phyloP scores from a whole-genome alignment of 1,284 basidiomycete species.

The Pseudozyma sp. region DNA sequence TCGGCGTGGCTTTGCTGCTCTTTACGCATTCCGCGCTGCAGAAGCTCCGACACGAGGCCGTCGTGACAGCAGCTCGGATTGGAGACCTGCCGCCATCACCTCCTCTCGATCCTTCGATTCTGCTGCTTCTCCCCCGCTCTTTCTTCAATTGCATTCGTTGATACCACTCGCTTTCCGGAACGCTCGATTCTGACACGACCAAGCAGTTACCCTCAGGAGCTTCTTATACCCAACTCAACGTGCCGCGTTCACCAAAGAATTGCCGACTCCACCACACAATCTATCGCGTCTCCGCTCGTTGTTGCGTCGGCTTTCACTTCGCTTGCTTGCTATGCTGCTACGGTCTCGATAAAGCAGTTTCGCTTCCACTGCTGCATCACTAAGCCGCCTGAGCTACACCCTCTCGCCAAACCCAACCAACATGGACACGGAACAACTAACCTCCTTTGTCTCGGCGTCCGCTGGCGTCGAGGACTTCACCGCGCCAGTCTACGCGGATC shows the following conservation, averaged over 20 bases:
- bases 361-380: too few species aligned
- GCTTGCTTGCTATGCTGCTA: too few species aligned
- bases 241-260: too few species aligned
- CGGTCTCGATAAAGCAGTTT: too few species aligned
- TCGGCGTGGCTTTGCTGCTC: not conserved
- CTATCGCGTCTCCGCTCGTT: too few species aligned
- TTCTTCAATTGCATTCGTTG: slow-evolving; percentile 9
- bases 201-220: not conserved
- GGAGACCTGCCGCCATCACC: not conserved
- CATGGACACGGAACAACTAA: slow-evolving; percentile 25
- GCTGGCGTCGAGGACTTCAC: slow-evolving; percentile 7
- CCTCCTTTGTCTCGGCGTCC: slow-evolving; percentile 27
- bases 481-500: not conserved
- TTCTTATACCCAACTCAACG: too few species aligned
- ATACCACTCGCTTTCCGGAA: not conserved
- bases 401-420: not conserved
- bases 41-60: not conserved
- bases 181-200: not conserved
- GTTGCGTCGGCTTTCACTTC: too few species aligned
- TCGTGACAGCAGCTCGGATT: slow-evolving; percentile 1
- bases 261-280: too few species aligned
- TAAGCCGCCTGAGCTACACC: not conserved
- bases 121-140: not conserved
- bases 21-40: slow-evolving; percentile 9
- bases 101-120: not conserved